Evolutionary conservation across 805 yeast genomes (phyloP), one percentile per base, ranked within the genome.

Genomic region (Ogataea neopini): DNA sequence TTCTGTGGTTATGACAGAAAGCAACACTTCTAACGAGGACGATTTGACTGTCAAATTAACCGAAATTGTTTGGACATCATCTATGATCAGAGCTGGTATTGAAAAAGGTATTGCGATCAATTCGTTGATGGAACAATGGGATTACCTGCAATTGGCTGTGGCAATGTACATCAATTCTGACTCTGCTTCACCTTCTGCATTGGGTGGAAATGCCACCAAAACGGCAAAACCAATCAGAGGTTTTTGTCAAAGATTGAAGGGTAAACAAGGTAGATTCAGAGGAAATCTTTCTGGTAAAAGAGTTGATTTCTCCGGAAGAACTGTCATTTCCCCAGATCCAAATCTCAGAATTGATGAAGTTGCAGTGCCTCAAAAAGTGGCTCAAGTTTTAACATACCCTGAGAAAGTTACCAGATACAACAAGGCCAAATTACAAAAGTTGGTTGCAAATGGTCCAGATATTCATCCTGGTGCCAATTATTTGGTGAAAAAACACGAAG

Each of bases 111-210:
- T 92, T 52, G 82, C 97, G 13, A 84, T 95, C 61, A 88, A 89
- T 54, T 88, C 88, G 60, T 75, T 94, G 69, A 91, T 94, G 97
- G 98, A 92, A 62, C 99, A 94, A 63, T 94, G 99, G 99, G 99
- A 94, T 63, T 94, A 88, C 64, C 71, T 94, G 55, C 99, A 94
- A 69, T 75, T 94, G 44, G 87, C 96, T 1, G 91, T 94, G 40
- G 99, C 99, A 17, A 88, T 94, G 89, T 94, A 94, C 66, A 94
- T 94, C 60, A 94, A 94, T 66, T 88, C 97, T 1, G 99, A 94
- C 68, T 86, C 96, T 25, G 94, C 91, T 13, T 82, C 84, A 47
- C 90, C 91, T 11, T 82, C 90, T 4, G 75, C 83, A 66, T 65
- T 83, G 53, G 96, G 96, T 2, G 86, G 87, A 22, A 72, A 74